Evolutionary conservation across 352 stramenopile species (phyloP).

Genomic region (Phytophthora quininea): DNA sequence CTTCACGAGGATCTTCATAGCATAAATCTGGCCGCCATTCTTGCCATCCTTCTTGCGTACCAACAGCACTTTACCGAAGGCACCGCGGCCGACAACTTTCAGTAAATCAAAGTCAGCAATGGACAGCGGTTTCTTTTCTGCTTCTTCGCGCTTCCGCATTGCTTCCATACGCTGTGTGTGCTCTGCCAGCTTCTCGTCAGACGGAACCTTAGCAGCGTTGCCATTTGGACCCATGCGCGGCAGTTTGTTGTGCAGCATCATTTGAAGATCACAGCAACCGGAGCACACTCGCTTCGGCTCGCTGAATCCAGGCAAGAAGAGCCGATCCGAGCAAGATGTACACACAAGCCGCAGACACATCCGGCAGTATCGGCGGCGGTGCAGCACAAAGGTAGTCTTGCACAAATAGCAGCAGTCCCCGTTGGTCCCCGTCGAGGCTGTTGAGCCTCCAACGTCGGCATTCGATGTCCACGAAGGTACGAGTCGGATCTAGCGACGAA

Average conservation of each 20-base stretch:
- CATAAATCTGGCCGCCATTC: constrained; percentile 87
- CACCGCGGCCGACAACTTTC: constrained; percentile 94
- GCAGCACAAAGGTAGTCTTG: constrained; percentile 80
- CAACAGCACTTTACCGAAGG: constrained; percentile 96
- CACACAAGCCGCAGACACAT: constrained; percentile 88
- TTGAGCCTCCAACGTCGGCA: constrained; percentile 42
- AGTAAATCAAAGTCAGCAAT: constrained; percentile 96
- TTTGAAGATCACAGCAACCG: constrained; percentile 86
- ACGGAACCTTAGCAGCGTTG: constrained; percentile 35
- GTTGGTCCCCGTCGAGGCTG: constrained; percentile 20
- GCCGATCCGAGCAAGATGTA: constrained; percentile 82
- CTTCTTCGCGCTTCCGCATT: constrained; percentile 83
- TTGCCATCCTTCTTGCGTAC: constrained; percentile 93
- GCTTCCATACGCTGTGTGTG: constrained; percentile 74
- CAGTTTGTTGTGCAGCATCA: constrained; percentile 89
- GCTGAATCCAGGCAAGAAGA: constrained; percentile 88
- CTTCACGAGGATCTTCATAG: constrained; percentile 96
- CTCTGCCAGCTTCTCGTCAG: constrained; percentile 68
- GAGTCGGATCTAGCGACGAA: constrained; percentile 89
- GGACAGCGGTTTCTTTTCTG: constrained; percentile 67
- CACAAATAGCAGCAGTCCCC: constrained; percentile 78
- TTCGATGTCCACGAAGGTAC: constrained; percentile 77
- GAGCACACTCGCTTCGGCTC: constrained; percentile 88
- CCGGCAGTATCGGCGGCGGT: constrained; percentile 81
- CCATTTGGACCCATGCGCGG: constrained; percentile 53